phyloP scores from a whole-genome alignment of 73 alveolate species.

The Symbiodinium pilosum region DNA sequence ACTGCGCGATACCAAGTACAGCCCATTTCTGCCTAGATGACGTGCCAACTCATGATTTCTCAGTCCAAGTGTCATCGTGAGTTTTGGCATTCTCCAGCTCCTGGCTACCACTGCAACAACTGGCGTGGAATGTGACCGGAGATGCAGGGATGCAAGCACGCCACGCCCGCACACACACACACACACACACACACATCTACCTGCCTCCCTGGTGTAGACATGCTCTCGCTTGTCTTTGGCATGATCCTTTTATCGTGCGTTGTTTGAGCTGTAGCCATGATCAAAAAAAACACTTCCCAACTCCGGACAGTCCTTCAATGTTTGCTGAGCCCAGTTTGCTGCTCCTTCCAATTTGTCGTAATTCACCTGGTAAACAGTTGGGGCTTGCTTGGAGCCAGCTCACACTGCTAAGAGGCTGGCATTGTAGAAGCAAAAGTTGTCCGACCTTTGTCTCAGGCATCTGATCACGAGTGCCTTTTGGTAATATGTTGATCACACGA shows the following conservation, averaged over 20 bases:
- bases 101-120: neutral
- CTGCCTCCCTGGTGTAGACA: slow-evolving; percentile 55
- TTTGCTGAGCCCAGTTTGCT: slow-evolving; percentile 94
- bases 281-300: too few species aligned
- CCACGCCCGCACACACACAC: too few species aligned
- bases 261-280: neutral
- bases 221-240: slow-evolving; percentile 87
- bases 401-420: neutral
- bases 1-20: too few species aligned
- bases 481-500: too few species aligned
- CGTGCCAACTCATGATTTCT: too few species aligned
- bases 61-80: slow-evolving; percentile 58
- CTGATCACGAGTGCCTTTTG: too few species aligned
- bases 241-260: slow-evolving; percentile 14
- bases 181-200: too few species aligned
- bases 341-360: slow-evolving; percentile 89
- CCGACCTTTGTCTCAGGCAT: slow-evolving; percentile 55
- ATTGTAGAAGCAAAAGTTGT: slow-evolving; percentile 93
- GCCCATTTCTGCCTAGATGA: neutral
- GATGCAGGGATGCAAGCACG: too few species aligned
- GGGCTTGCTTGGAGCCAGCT: neutral
- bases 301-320: slow-evolving; percentile 62
- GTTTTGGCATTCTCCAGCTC: slow-evolving; percentile 92
- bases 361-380: neutral
- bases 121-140: too few species aligned